phyloP scores from a whole-genome alignment of 495 filamentous ascomycete genomes.

The Hypoxylon fuscum region DNA sequence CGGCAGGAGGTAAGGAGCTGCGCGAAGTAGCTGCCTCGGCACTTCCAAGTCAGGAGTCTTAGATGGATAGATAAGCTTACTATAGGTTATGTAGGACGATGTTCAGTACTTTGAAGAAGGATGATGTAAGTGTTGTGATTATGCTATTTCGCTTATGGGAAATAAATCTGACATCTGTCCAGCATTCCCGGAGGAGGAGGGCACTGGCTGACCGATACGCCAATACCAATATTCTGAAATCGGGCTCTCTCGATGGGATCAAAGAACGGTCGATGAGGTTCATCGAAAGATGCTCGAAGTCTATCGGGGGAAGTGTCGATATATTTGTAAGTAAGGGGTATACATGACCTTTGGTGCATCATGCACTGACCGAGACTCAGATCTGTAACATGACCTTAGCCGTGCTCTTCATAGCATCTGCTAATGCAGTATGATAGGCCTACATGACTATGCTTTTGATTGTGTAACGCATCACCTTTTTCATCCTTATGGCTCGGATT shows the following conservation, averaged over 20 bases:
- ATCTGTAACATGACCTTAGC: conserved; percentile 11
- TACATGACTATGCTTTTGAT: conserved; percentile 73
- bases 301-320: conserved; percentile 58
- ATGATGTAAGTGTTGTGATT: conserved; percentile 51
- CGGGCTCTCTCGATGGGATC: conserved; percentile 62
- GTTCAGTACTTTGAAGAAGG: conserved; percentile 67
- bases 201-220: conserved; percentile 71
- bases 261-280: conserved; percentile 62
- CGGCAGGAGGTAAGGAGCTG: conserved; percentile 54
- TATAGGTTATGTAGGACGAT: conserved; percentile 55
- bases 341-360: conserved; percentile 12
- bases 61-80: conserved; percentile 16
- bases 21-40: too few relatives aligned
- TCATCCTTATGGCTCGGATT: conserved; percentile 67
- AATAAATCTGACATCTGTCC: conserved; percentile 6
- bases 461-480: conserved; percentile 72
- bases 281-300: conserved; percentile 56
- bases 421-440: conserved; percentile 28
- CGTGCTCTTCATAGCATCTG: not conserved
- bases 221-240: conserved; percentile 69
- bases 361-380: conserved; percentile 16
- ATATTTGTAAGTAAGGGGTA: conserved; percentile 59
- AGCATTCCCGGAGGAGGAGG: conserved; percentile 69
- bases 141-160: not conserved
- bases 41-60: not conserved